Percentiles rank a stretch among this genome's conserved stretches.
Evolutionary conservation across 257 asterid species (phyloP).

Genomic region (Lavandula angustifolia): DNA sequence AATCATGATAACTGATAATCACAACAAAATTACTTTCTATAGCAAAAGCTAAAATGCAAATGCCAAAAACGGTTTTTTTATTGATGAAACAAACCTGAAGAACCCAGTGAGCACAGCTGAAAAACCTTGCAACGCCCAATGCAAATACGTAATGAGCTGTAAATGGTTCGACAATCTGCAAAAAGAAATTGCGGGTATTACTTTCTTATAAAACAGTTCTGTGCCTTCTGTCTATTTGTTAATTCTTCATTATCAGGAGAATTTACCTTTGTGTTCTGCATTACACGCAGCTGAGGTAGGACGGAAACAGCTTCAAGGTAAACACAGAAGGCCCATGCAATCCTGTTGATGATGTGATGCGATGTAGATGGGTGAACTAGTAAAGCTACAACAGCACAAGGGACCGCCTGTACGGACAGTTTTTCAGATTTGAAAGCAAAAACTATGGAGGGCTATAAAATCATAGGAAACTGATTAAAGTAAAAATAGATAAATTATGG

Average conservation of each 20-base stretch:
- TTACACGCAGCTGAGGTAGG: conserved; percentile 68
- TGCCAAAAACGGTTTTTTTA: neutral
- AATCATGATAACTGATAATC: neutral
- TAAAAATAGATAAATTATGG: neutral
- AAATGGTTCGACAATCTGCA: conserved; percentile 68
- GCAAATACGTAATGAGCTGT: conserved; percentile 73
- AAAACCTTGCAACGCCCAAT: conserved; percentile 68
- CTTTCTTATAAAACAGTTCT: neutral
- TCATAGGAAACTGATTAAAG: neutral
- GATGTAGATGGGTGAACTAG: conserved; percentile 52
- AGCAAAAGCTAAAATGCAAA: neutral
- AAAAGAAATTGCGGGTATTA: conserved; percentile 17
- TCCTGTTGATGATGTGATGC: conserved; percentile 46
- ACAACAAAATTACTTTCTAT: neutral
- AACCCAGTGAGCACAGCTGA: conserved; percentile 71
- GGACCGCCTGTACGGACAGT: conserved; percentile 45
- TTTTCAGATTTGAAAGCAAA: conserved; percentile 1
- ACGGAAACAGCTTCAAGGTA: conserved; percentile 70
- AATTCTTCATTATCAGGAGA: neutral
- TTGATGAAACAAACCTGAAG: conserved; percentile 53
- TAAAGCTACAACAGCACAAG: conserved; percentile 58
- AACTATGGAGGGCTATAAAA: neutral
- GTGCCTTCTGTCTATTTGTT: neutral
- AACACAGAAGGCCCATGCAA: conserved; percentile 72
- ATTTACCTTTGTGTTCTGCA: conserved; percentile 64